phyloP scores from a whole-genome alignment of 768 basidiomycete genomes.

The Psilocybe subaeruginosa region DNA sequence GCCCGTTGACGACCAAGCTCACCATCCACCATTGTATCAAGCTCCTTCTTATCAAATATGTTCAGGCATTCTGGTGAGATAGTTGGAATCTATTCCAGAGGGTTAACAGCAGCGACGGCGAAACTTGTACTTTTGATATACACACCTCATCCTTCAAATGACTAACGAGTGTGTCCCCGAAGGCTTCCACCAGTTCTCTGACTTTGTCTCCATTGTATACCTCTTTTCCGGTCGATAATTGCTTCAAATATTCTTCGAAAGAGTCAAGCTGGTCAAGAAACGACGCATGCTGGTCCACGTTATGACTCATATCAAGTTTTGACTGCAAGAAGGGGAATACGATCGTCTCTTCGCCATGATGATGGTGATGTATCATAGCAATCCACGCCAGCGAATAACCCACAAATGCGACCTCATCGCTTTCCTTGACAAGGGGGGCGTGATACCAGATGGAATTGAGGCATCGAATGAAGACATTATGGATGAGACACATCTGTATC shows the following conservation, averaged over 20 bases:
- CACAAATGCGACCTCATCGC: constrained; percentile 23
- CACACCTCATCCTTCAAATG: constrained; percentile 32
- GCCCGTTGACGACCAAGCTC: background rate
- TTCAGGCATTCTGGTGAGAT: background rate
- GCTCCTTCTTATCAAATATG: background rate
- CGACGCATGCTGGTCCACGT: constrained; percentile 29
- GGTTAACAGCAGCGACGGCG: background rate
- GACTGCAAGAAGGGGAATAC: constrained; percentile 28
- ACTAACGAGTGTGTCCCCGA: constrained; percentile 23
- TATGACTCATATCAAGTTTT: constrained; percentile 27
- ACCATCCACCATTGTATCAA: background rate
- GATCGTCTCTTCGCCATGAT: constrained; percentile 27
- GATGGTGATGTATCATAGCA: constrained; percentile 23
- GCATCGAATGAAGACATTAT: constrained; percentile 25
- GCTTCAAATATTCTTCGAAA: constrained; percentile 24
- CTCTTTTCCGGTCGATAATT: constrained; percentile 9
- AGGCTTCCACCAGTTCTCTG: constrained; percentile 19
- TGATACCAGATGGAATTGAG: constrained; percentile 18
- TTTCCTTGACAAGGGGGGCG: constrained; percentile 15
- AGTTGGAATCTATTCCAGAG: background rate
- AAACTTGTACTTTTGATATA: background rate
- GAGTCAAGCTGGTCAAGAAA: constrained; percentile 19
- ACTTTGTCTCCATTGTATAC: constrained; percentile 23
- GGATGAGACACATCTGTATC: constrained; percentile 23
- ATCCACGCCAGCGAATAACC: constrained; percentile 23